phyloP scores from a whole-genome alignment of 2,329 filamentous ascomycete genomes.

The Trichophyton schoenleinii region DNA sequence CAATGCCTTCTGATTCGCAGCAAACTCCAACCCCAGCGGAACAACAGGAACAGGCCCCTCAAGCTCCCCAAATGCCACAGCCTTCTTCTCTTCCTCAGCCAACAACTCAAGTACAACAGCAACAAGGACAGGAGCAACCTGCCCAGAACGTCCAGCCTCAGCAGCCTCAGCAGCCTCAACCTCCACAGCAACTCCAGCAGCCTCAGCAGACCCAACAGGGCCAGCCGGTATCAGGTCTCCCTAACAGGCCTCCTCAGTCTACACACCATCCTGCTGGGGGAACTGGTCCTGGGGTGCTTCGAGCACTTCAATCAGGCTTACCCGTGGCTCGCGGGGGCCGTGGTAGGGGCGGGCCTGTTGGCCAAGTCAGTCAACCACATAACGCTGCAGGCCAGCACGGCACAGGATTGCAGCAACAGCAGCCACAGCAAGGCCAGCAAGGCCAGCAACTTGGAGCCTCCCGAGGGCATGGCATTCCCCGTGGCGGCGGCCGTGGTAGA shows the following conservation, averaged over 20 bases:
- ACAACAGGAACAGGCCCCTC: slow-evolving; percentile 8
- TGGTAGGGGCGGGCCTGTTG: slow-evolving; percentile 18
- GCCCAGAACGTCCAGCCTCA: not conserved
- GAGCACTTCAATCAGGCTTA: slow-evolving; percentile 34
- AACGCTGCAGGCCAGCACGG: slow-evolving; percentile 19
- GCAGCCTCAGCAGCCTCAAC: slow-evolving; percentile 11
- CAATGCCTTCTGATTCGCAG: slow-evolving; percentile 4
- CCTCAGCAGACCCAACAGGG: slow-evolving; percentile 15
- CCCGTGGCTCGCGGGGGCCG: slow-evolving; percentile 33
- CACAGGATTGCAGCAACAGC: slow-evolving; percentile 18
- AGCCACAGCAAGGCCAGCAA: slow-evolving; percentile 22
- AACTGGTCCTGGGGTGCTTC: slow-evolving; percentile 30
- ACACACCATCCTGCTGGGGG: slow-evolving; percentile 18
- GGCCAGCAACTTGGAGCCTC: slow-evolving; percentile 18
- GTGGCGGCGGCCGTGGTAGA: slow-evolving; percentile 32
- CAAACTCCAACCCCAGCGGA: slow-evolving; percentile 9
- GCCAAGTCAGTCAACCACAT: slow-evolving; percentile 23
- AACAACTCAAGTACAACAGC: slow-evolving; percentile 8
- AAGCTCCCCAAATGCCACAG: not conserved
- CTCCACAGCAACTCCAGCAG: slow-evolving; percentile 11
- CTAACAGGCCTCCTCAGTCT: slow-evolving; percentile 16
- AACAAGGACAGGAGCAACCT: not conserved
- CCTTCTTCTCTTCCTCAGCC: not conserved
- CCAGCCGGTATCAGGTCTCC: slow-evolving; percentile 19
- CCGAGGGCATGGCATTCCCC: slow-evolving; percentile 29